A percentile compares a stretch with the other conserved stretches of the same genome.
Evolutionary conservation across 352 stramenopile genomes (phyloP).

Genomic region (Phytophthora pseudosyringae): DNA sequence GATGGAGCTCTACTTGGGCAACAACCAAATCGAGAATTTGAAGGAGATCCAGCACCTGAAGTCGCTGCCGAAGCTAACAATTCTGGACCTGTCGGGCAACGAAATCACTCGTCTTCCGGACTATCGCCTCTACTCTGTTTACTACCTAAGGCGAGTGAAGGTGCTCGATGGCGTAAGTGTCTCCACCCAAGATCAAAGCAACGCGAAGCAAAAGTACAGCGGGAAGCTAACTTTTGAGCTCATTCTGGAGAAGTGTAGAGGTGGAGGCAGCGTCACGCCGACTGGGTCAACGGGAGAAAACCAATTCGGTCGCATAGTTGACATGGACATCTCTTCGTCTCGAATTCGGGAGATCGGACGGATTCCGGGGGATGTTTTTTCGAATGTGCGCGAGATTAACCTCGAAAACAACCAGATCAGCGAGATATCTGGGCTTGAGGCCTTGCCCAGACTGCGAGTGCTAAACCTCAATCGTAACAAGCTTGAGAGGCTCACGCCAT

Average conservation of each 20-base stretch:
- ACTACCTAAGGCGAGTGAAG: conserved; percentile 82
- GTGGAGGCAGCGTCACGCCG: conserved; percentile 12
- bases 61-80: conserved; percentile 82
- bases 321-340: conserved; percentile 80
- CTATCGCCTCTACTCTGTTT: conserved; percentile 86
- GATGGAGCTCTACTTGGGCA: conserved; percentile 90
- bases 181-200: conserved; percentile 73
- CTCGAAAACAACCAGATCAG: conserved; percentile 89
- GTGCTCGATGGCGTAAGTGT: conserved; percentile 84
- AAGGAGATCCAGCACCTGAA: conserved; percentile 87
- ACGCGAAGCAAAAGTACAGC: conserved; percentile 89
- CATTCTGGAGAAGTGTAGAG: conserved; percentile 78
- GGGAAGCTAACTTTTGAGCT: conserved; percentile 88
- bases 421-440: conserved; percentile 71
- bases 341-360: conserved; percentile 72
- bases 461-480: conserved; percentile 84
- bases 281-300: conserved; percentile 21
- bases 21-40: conserved; percentile 82
- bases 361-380: conserved; percentile 67
- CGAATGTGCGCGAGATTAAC: conserved; percentile 74
- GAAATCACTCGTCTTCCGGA: conserved; percentile 61
- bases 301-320: conserved; percentile 63
- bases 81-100: conserved; percentile 88
- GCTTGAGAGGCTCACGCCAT: conserved; percentile 59
- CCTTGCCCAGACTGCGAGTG: conserved; percentile 60